A percentile compares a stretch with the other conserved stretches of the same genome.
phyloP scores from a whole-genome alignment of 2,329 filamentous ascomycete genomes.

The Diaporthe vexans region DNA sequence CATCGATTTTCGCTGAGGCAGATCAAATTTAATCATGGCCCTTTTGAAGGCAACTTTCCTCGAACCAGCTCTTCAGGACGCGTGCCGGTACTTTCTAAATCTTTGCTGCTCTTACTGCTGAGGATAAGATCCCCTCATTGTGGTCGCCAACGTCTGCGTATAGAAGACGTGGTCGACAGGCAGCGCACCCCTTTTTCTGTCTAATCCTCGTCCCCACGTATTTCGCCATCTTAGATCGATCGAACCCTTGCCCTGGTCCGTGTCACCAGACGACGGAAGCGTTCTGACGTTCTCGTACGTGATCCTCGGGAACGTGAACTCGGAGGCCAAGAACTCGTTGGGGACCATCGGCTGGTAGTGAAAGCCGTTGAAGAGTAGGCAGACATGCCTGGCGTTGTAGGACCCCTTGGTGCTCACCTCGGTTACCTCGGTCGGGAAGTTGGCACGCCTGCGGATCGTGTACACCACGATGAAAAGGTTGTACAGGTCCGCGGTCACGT shows the following conservation, averaged over 20 bases:
- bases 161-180: conserved; percentile 6
- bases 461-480: conserved; percentile 51
- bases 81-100: neutral
- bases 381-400: conserved; percentile 53
- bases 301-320: conserved; percentile 52
- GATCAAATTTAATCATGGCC: neutral
- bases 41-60: neutral
- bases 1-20: neutral
- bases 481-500: conserved; percentile 53
- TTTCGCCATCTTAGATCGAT: conserved; percentile 25
- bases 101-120: neutral
- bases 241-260: conserved; percentile 18
- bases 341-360: conserved; percentile 53
- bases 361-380: conserved; percentile 46
- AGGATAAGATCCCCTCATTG: conserved; percentile 1
- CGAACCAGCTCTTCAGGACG: neutral
- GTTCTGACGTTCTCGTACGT: conserved; percentile 41
- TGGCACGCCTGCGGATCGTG: conserved; percentile 37
- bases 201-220: neutral
- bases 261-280: neutral
- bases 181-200: conserved; percentile 13
- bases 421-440: conserved; percentile 46
- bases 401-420: conserved; percentile 49
- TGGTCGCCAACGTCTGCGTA: neutral
- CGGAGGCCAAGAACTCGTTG: conserved; percentile 49